A percentile compares a stretch with the other conserved stretches of the same genome.
phyloP scores from a whole-genome alignment of 257 asterid genomes.

The Lycium ferocissimum region DNA sequence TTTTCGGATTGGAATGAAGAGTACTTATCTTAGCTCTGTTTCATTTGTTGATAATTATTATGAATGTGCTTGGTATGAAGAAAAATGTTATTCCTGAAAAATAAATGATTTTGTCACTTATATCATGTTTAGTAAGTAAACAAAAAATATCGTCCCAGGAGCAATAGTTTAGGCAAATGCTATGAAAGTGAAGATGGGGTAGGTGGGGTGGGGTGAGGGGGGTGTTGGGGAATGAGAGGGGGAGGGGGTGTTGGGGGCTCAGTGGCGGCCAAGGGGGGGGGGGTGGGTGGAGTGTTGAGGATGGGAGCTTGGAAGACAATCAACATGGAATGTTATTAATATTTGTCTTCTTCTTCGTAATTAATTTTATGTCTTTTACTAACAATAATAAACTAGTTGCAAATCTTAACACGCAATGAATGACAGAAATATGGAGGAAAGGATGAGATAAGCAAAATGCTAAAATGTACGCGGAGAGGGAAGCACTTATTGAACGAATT shows the following conservation, averaged over 20 bases:
- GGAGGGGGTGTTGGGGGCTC: no score
- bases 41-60: background rate
- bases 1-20: background rate
- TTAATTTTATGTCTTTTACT: background rate
- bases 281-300: background rate
- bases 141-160: background rate
- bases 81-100: background rate
- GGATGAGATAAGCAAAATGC: background rate
- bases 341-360: background rate
- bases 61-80: background rate
- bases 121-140: background rate
- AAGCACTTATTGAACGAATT: no score
- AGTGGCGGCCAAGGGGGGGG: no score
- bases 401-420: background rate
- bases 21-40: background rate
- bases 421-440: background rate
- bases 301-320: no score
- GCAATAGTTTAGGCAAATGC: background rate
- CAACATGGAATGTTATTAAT: no score
- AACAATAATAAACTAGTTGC: background rate
- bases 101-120: background rate
- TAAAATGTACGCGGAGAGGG: no score
- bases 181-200: background rate
- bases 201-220: no score
- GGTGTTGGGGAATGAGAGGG: background rate